These are phyloP conservation scores for Grigorovia humatica DNA, from an alignment of 805 yeast species.

Conservation along the genomic window DNA sequence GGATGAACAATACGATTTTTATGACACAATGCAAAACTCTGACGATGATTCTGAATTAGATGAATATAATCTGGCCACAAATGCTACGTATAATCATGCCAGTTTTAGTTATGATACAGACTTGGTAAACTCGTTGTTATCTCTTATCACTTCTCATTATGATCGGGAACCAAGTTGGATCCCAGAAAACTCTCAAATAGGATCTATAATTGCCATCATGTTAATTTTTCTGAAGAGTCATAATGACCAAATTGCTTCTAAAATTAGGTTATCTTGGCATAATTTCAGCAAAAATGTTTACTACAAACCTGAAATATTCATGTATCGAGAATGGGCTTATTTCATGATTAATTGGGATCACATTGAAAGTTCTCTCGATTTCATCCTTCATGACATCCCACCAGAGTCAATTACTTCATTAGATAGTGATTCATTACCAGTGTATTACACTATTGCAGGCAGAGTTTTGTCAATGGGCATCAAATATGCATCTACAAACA, in stretches of 20 bases:
- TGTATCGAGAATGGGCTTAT: constrained; percentile 52
- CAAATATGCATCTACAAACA: constrained; percentile 61
- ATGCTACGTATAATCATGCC: not conserved
- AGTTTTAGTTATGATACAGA: not conserved
- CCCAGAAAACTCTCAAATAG: constrained; percentile 37
- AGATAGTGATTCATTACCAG: constrained; percentile 52
- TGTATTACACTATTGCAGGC: constrained; percentile 64
- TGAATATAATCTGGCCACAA: not conserved
- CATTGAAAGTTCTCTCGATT: constrained; percentile 35
- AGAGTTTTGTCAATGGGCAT: constrained; percentile 64
- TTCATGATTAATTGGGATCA: constrained; percentile 65
- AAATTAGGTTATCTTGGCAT: constrained; percentile 50
- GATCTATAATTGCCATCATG: constrained; percentile 67
- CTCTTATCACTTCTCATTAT: constrained; percentile 10
- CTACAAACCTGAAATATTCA: constrained; percentile 60
- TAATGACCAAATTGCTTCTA: constrained; percentile 46
- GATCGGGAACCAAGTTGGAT: constrained; percentile 24
- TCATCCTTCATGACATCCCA: constrained; percentile 14
- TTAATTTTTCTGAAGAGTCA: constrained; percentile 65
- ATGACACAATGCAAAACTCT: not conserved
- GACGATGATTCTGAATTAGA: not conserved
- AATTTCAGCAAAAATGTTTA: constrained; percentile 6
- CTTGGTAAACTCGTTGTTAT: constrained; percentile 8
- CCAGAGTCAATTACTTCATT: constrained; percentile 17
- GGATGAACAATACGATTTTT: not conserved